phyloP scores from a whole-genome alignment of 768 basidiomycete species.

The Agrocybe praecox region DNA sequence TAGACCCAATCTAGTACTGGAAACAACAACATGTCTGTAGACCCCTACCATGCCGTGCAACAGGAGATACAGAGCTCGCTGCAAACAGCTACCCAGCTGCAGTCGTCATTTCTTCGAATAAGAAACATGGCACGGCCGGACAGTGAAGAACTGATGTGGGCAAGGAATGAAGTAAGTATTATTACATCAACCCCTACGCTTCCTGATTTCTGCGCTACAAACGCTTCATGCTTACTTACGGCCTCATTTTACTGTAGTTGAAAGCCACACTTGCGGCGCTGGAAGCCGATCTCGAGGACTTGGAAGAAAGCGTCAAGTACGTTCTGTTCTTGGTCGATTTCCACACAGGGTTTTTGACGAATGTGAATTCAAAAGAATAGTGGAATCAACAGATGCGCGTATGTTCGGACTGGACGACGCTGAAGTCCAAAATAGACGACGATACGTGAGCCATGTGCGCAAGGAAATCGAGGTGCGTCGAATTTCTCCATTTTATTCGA shows the following conservation, averaged over 20 bases:
- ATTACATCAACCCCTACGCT: too few species aligned
- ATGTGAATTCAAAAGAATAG: constrained; percentile 55
- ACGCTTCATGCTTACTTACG: background rate
- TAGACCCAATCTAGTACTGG: too few species aligned
- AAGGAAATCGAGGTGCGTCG: constrained; percentile 75
- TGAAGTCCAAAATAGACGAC: constrained; percentile 76
- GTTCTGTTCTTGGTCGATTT: constrained; percentile 17
- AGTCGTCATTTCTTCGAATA: constrained; percentile 78
- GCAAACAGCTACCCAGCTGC: constrained; percentile 68
- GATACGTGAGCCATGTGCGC: constrained; percentile 76
- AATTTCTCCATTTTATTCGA: background rate
- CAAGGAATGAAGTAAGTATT: constrained; percentile 66
- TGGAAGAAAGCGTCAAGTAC: constrained; percentile 93
- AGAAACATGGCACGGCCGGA: constrained; percentile 71
- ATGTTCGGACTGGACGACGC: constrained; percentile 79
- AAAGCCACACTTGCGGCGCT: constrained; percentile 75
- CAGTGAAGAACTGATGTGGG: constrained; percentile 82
- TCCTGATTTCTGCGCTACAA: too few species aligned
- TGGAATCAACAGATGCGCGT: constrained; percentile 83
- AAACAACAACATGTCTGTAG: constrained; percentile 43
- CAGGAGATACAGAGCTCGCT: constrained; percentile 80
- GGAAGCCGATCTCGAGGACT: constrained; percentile 86
- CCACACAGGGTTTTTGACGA: too few species aligned
- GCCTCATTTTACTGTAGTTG: constrained; percentile 47
- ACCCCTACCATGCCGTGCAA: constrained; percentile 88